Evolutionary conservation across 768 basidiomycete genomes (phyloP).

Genomic region (Suillus placidus): DNA sequence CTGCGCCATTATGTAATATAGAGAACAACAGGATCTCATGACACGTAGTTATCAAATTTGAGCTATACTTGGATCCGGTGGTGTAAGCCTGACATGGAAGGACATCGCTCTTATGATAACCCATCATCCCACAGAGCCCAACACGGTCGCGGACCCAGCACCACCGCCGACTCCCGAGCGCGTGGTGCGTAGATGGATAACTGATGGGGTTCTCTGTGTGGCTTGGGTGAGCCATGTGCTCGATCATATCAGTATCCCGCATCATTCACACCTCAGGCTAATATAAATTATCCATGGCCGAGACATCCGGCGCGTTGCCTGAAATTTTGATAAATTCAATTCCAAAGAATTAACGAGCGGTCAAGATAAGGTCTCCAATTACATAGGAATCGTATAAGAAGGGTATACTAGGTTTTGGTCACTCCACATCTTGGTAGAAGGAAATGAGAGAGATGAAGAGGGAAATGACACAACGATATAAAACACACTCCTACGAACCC

Average conservation of each 20-base stretch:
- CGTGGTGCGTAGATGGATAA: not conserved
- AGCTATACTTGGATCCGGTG: conserved; percentile 2
- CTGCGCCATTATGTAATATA: not conserved
- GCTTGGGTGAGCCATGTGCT: not conserved
- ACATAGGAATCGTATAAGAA: conserved; percentile 22
- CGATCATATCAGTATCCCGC: not conserved
- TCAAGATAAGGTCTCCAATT: conserved; percentile 21
- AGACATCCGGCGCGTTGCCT: not conserved
- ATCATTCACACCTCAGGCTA: conserved; percentile 1
- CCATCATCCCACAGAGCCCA: not conserved
- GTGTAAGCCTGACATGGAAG: not conserved
- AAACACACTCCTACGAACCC: conserved; percentile 11
- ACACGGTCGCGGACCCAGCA: not conserved
- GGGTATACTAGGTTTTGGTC: conserved; percentile 21
- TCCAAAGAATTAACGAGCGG: conserved; percentile 10
- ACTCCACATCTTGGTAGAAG: conserved; percentile 4
- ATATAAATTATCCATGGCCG: not conserved
- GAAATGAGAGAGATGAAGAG: not conserved
- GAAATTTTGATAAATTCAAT: not conserved
- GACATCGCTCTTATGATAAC: not conserved
- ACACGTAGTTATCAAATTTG: not conserved
- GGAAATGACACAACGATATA: conserved; percentile 9
- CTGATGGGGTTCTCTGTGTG: not conserved
- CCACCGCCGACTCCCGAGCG: not conserved
- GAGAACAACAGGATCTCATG: not conserved